Evolutionary conservation across 495 filamentous ascomycete genomes (phyloP).

Genomic region (Trichoderma asperelloides): DNA sequence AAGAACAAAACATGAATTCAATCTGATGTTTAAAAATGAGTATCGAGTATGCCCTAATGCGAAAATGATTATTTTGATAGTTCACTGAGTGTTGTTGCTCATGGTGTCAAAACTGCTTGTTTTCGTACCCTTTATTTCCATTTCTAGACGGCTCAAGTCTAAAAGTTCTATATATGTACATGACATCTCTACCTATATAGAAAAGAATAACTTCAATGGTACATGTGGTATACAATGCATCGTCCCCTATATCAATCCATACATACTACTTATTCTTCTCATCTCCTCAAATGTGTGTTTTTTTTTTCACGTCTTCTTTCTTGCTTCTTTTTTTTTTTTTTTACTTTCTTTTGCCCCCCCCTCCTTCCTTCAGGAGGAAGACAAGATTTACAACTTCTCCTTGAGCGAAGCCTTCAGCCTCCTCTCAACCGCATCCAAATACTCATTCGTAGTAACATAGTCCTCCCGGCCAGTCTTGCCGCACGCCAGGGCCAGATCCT

Average conservation of each 20-base stretch:
- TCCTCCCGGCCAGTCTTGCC: slow-evolving; percentile 72
- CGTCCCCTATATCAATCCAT: too few relatives aligned
- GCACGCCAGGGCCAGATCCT: slow-evolving; percentile 87
- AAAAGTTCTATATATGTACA: neutral
- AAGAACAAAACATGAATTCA: too few relatives aligned
- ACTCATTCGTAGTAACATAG: slow-evolving; percentile 84
- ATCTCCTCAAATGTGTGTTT: neutral
- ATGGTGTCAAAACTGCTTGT: neutral
- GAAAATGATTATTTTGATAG: too few relatives aligned
- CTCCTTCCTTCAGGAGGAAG: too few relatives aligned
- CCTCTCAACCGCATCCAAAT: slow-evolving; percentile 81
- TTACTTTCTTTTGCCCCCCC: neutral
- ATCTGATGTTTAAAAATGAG: too few relatives aligned
- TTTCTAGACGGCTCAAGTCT: neutral
- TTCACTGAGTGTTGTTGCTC: too few relatives aligned
- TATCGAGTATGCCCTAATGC: too few relatives aligned
- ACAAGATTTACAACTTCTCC: slow-evolving; percentile 43
- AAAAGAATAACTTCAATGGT: too few relatives aligned
- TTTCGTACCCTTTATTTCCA: neutral
- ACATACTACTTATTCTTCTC: too few relatives aligned
- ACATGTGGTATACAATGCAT: too few relatives aligned
- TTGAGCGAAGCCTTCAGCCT: slow-evolving; percentile 57
- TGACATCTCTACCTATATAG: neutral
- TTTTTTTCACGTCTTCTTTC: neutral
- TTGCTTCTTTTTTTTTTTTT: neutral